Base-by-base conservation (phyloP, 179 eudicot genomes). In the Spinacia oleracea region DNA sequence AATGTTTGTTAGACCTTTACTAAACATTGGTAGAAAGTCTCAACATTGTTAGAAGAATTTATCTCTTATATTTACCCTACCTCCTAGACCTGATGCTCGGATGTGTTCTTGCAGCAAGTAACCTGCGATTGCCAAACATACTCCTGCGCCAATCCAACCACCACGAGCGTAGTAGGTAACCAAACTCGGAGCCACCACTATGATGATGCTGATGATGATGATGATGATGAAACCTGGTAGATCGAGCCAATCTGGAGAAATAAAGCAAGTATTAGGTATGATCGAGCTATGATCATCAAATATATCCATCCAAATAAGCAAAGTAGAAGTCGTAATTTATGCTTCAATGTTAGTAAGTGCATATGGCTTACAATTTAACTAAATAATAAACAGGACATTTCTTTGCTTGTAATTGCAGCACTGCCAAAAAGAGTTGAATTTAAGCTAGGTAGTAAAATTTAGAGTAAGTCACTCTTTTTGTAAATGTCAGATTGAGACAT, bases 101-200 rank as follows among this genome's bases (percentile, higher is more conserved):
- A 94, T 91, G 87, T 96, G 99, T 78, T 96, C 98, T 71, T 94
- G 97, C 72, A 96, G 82, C 84, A 96, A 80, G 84, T 96, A 94
- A 21, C 89, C 73, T 8, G 86, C 97, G 0, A 96, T 96, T 55
- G 16, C 82, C 53, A 96, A 85, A 73, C 97, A 96, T 16, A 96
- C 83, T 8, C 35, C 70, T 4, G 88, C 79, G 2, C 93, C 98
- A 1, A 92, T 67, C 82, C 81, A 83, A 66, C 60, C 58, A 3
- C 69, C 87, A 51, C 91, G 88, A 43, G 90, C 6, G 21, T 80
- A 69, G 69, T 76, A 43, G 4, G 97, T 93, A 45, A 94, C 18
- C 79, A 94, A 81, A 78, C 81, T 64, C 5, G 99, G 99, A 63
- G 99, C 93, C 69, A 89, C 93, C 79, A 90, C 98, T 32, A 90